Evolutionary conservation across 2,329 filamentous ascomycete species (phyloP), one percentile per base, ranked within the genome.

Genomic region (Aspergillus pseudoviridinutans): DNA sequence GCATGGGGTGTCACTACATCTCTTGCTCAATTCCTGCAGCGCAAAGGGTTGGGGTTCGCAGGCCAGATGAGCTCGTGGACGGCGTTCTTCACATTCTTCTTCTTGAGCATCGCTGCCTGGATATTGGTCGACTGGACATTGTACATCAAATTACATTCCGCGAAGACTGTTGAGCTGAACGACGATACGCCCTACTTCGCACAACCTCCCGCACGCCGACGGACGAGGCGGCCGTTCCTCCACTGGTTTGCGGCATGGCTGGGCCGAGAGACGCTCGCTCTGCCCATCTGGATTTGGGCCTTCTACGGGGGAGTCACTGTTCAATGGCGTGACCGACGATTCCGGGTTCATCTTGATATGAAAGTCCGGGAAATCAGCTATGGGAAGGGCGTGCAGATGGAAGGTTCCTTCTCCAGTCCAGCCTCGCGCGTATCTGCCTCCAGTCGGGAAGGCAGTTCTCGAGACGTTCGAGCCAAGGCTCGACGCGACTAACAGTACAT

Each of bases 261-360:
- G 0, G 91, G 89, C 0, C 82, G 94, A 32, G 94, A 99, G 75
- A 63, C 84, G 0, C 79, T 97, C 8, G 92, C 94, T 0, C 78
- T 96, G 49, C 92, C 92, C 0, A 88, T 99, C 58, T 99, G 94
- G 94, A 78, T 85, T 0, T 92, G 88, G 84, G 94, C 94, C 0
- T 90, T 97, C 22, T 85, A 91, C 65, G 88, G 93, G n/a, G 94
- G 94, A 0, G 86, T 89, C 1, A 93, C 87, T 0, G 91, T 99
- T 0, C 84, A 84, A 53, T 99, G 94, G 95, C 81, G 94, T 55
- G 93, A 92, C 0, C 87, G 87, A 67, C 83, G 79, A 28, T 97
- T 97, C 71, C 84, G 84, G 66, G 92, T 97, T 1, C 85, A 88
- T 1, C 82, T 91, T 64, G 90, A 97, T 71, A 93, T 93, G 81